Evolutionary conservation across 2,329 filamentous ascomycete species (phyloP), one percentile per base, ranked within the genome.

Genomic region (Pyricularia grisea): DNA sequence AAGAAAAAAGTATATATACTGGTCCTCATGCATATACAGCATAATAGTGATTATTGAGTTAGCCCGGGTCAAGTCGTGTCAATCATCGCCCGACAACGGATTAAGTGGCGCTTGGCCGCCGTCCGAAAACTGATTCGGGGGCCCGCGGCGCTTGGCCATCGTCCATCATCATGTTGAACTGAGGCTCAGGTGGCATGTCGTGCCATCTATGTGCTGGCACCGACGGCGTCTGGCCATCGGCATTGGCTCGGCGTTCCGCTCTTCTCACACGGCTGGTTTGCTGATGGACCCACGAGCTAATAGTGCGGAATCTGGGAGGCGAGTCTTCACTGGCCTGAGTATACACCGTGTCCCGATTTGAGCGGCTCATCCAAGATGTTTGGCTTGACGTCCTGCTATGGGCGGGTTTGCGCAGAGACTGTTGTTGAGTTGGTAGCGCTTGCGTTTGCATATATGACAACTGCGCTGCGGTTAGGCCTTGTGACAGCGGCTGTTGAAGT

Each of bases 271-370:
- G 81, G 2, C 83, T 83, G 10, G 83, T 84, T 76, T 90, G 88
- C 74, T 90, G 87, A 72, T 84, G 83, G 1, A 91, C 88, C 88
- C 88, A 91, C 33, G 86, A 88, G 69, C 81, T 82, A 69, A 90
- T 81, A 7, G 81, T 83, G 50, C 86, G 82, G 75, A 89, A 90
- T 4, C 84, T 82, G 17, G 85, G 80, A 5, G 85, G 82, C 64
- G 78, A 76, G 70, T 88, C 86, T 42, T 87, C 82, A 67, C 84
- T 87, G 4, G 81, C 79, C 67, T 81, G 78, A 0, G 85, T 87
- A 72, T 83, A 86, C 2, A 84, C 76, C 0, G 85, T 87, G 64
- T 87, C 84, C 33, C 85, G 79, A 42, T 76, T 74, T 50, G 72
- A 68, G 55, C 73, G 74, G 69, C 73, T 77, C 71, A 76, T 74